Evolutionary conservation across 225 moss, liverwort and hornwort genomes (phyloP).

Genomic region (Antitrichia curtipendula): DNA sequence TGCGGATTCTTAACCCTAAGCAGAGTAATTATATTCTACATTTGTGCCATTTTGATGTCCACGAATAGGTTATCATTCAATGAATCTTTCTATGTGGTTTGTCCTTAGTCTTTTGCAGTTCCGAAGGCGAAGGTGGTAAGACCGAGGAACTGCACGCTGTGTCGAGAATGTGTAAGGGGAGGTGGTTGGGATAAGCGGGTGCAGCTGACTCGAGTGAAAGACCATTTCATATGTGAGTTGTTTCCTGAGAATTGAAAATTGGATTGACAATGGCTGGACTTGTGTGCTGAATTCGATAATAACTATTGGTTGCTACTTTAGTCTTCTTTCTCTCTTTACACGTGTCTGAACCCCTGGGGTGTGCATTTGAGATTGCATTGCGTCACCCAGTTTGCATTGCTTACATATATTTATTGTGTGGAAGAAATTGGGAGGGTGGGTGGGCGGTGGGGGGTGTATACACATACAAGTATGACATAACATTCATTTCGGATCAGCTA

Average conservation of each 20-base stretch:
- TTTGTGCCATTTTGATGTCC: no score
- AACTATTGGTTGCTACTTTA: neutral
- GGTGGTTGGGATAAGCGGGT: conserved; percentile 86
- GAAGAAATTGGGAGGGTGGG: no score
- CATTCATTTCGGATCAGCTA: no score
- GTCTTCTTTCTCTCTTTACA: neutral
- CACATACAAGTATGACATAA: no score
- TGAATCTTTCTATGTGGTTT: neutral
- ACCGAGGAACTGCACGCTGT: conserved; percentile 86
- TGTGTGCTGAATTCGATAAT: neutral
- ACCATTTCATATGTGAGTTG: conserved; percentile 91
- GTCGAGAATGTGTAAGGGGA: conserved; percentile 91
- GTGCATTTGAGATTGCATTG: no score
- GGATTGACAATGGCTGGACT: neutral
- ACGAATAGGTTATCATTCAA: no score
- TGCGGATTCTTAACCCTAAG: no score
- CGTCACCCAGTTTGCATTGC: no score
- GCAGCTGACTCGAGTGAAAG: conserved; percentile 74
- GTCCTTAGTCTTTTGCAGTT: conserved; percentile 12
- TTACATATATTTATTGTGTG: no score
- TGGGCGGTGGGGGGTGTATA: no score
- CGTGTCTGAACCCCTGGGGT: no score
- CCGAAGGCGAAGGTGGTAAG: conserved; percentile 55
- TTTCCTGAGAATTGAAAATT: neutral
- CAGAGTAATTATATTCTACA: no score